Base-by-base conservation (phyloP, 2,329 filamentous ascomycete genomes). In the Penicillium nordicum region DNA sequence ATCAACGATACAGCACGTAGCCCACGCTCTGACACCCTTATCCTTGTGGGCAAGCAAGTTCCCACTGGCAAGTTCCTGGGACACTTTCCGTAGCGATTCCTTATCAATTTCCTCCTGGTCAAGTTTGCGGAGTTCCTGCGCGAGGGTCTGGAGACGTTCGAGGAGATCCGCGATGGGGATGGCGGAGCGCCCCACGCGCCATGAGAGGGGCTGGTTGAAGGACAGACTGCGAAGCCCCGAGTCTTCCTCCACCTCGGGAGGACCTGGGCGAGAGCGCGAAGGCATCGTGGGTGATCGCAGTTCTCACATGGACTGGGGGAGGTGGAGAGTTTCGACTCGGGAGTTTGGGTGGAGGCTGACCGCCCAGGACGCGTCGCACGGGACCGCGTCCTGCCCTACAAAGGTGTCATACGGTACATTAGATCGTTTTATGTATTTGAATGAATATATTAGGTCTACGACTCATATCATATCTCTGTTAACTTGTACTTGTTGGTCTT, bases 11-110 rank as follows among this genome's bases (percentile, higher is more conserved):
- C 92, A 97, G 69, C 90, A 90, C 42, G 92, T 87, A 32, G 90
- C 85, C 79, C 89, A 96, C 27, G 94, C 93, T 74, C 89, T 88
- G 62, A 99, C 92, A 54, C 94, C 94, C 63, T 88, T 89, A 74
- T 99, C 94, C 78, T 96, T 96, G 76, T 99, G 94, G 57, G 85
- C 85, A 45, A 99, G 78, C 25, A 99, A 80, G 68, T 94, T 91
- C 59, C 88, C 86, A 61, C 87, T 86, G 6, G 88, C 90, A 43
- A 99, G 82, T 67, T 96, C 90, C 70, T 92, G 89, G 50, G 93
- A 90, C 60, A 96, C 89, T 49, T 88, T 86, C 59, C 82, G 84
- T 62, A 97, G 82, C n/a, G 91, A 92, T n/a, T 88, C 85, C 65
- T 89, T 85, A 58, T 96, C 86, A 56, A 88, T 85, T 56, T 88